Evolutionary conservation across 1,139 yeast genomes (phyloP).

Genomic region (Sugiyamaella xylanicola): DNA sequence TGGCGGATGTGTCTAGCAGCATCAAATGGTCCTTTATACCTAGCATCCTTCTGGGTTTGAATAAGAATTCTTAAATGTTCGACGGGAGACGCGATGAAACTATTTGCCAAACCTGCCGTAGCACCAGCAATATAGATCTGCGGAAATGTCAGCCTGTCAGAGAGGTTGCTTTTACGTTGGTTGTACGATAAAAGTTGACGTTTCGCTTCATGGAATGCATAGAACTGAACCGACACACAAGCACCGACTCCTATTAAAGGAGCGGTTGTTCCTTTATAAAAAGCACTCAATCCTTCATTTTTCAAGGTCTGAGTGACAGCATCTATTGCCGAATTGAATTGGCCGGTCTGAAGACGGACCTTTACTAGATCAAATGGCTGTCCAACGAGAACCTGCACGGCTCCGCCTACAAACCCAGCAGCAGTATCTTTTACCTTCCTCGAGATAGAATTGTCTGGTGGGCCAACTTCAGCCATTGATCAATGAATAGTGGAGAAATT

Average conservation of each 20-base stretch:
- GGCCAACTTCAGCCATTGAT: constrained; percentile 1
- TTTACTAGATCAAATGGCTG: constrained; percentile 75
- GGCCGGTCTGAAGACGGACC: constrained; percentile 63
- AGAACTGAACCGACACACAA: constrained; percentile 73
- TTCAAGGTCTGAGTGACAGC: constrained; percentile 57
- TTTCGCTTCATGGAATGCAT: constrained; percentile 76
- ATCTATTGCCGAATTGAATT: constrained; percentile 51
- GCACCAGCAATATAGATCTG: constrained; percentile 77
- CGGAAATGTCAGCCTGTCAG: constrained; percentile 48
- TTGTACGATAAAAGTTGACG: constrained; percentile 50
- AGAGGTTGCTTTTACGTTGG: constrained; percentile 33
- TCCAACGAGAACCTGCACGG: constrained; percentile 73
- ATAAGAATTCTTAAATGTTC: constrained; percentile 74
- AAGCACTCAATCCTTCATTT: constrained; percentile 66
- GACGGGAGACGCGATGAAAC: constrained; percentile 72
- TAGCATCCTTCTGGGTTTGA: constrained; percentile 54
- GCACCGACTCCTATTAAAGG: constrained; percentile 63
- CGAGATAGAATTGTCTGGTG: constrained; percentile 51
- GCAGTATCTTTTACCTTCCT: constrained; percentile 64
- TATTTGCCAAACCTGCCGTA: constrained; percentile 72
- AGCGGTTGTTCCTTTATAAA: constrained; percentile 56
- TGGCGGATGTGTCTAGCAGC: constrained; percentile 53
- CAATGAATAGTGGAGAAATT: not conserved
- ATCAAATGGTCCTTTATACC: constrained; percentile 50
- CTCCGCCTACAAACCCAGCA: constrained; percentile 53